Percentiles rank a stretch among this genome's conserved stretches.
These are phyloP conservation scores for Dothideomycetes sp. DNA, from an alignment of 2,329 filamentous ascomycete species.

Conservation along the genomic window DNA sequence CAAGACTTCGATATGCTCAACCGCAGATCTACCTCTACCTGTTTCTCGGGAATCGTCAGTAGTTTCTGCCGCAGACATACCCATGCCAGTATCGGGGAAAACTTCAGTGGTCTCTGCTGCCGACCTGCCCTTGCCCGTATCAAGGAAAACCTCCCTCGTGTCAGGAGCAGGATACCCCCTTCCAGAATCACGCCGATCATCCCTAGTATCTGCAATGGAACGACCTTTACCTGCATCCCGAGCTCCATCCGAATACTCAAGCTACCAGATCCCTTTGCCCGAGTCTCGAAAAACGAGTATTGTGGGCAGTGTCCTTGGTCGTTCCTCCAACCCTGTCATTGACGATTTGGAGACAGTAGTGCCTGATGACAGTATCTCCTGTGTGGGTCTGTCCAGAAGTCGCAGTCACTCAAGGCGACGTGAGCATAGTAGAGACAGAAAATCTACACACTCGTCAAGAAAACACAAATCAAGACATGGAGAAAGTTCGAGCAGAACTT, in stretches of 20 bases:
- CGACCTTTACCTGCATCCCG: conserved; percentile 3
- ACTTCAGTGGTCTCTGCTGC: conserved; percentile 1
- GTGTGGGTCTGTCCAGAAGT: conserved; percentile 22
- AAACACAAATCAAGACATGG: conserved; percentile 11
- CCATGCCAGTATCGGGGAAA: conserved; percentile 2
- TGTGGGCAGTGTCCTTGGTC: not conserved
- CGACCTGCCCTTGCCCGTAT: conserved; percentile 17
- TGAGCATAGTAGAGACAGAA: not conserved
- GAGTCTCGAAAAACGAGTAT: conserved; percentile 10
- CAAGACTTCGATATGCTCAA: not conserved
- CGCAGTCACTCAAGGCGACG: not conserved
- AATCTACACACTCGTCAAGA: not conserved
- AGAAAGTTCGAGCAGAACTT: conserved; percentile 15
- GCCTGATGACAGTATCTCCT: conserved; percentile 41
- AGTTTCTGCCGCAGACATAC: not conserved
- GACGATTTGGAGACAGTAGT: conserved; percentile 37
- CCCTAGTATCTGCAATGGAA: conserved; percentile 12
- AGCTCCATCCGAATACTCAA: conserved; percentile 15
- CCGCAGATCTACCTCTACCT: not conserved
- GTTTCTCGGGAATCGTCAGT: conserved; percentile 5
- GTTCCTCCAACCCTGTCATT: conserved; percentile 9
- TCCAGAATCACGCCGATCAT: conserved; percentile 13
- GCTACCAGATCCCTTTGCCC: conserved; percentile 14
- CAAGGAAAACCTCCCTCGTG: conserved; percentile 15
- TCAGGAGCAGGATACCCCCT: conserved; percentile 16